Evolutionary conservation across 2,329 filamentous ascomycete species (phyloP), one percentile per base, ranked within the genome.

Genomic region (Lasiodiplodia citricola): DNA sequence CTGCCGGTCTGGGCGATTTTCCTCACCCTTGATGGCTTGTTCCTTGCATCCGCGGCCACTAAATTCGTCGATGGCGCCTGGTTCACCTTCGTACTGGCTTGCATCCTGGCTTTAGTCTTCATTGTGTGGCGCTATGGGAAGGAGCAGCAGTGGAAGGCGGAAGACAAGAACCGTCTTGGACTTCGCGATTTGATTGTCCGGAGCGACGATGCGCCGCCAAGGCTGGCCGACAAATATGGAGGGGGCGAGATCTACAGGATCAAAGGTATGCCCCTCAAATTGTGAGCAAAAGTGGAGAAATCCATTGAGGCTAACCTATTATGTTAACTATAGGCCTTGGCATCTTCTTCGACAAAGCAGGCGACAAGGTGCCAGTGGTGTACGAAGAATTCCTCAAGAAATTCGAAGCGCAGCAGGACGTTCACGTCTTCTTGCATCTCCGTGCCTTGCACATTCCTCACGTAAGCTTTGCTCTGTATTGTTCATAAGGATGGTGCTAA

Each of bases 121-220:
- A 83, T 93, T 2, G 84, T 94, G 13, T 94, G 92, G 92, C 87
- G 92, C 38, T 94, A 89, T 73, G 92, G 92, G 18, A 94, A 94
- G 76, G 91, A 93, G 75, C 86, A 88, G 70, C 92, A 94, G 75
- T 94, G 92, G 91, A 80, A 80, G 7, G 88, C 91, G 2, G 91
- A 94, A 79, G 84, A 85, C 0, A 83, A 85, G 68, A 90, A 93
- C 72, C 84, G 85, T 4, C 82, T 89, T 67, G 74, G 14, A 76
- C 75, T 69, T 82, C 83, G 54, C 83, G 84, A 4, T 84, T 80
- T 5, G 80, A 82, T 44, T 82, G 83, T 70, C 80, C 83, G 64
- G 73, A 25, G 74, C 71, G 3, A 70, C 74, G 72, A 77, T 13
- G 78, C 79, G 2, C 73, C 73, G 7, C 70, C 83, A 10, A 74